phyloP scores from a whole-genome alignment of 2,329 filamentous ascomycete genomes.

The Penicillium sp. region DNA sequence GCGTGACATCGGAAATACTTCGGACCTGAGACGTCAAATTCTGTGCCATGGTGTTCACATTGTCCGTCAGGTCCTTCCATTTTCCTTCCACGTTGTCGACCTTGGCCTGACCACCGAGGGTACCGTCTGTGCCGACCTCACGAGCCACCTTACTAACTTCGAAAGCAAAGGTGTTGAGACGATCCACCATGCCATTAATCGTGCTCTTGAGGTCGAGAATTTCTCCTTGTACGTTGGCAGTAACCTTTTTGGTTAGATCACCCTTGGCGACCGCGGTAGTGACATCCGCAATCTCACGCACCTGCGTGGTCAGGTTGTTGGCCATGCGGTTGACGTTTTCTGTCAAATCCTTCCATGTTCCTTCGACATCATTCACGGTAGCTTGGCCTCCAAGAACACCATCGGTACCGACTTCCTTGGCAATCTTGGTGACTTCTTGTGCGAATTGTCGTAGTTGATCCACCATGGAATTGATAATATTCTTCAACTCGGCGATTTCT shows the following conservation, averaged over 20 bases:
- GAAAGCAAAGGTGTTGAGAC: conserved; percentile 63
- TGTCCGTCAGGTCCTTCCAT: conserved; percentile 66
- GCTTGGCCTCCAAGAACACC: conserved; percentile 92
- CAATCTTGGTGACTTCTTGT: conserved; percentile 93
- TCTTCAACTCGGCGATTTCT: conserved; percentile 92
- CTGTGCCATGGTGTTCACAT: conserved; percentile 67
- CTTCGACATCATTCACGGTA: conserved; percentile 92
- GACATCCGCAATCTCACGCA: conserved; percentile 94
- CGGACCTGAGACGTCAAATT: conserved; percentile 70
- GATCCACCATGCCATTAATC: conserved; percentile 68
- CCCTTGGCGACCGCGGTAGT: conserved; percentile 93
- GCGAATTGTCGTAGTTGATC: conserved; percentile 96
- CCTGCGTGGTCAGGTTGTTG: conserved; percentile 95
- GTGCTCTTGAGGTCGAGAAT: conserved; percentile 95
- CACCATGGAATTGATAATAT: conserved; percentile 99
- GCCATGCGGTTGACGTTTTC: conserved; percentile 98
- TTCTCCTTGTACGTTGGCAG: conserved; percentile 88
- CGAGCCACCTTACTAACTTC: conserved; percentile 66
- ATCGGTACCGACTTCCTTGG: conserved; percentile 94
- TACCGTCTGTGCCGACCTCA: conserved; percentile 65
- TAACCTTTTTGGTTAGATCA: conserved; percentile 93
- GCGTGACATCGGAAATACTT: conserved; percentile 89
- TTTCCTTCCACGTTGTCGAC: conserved; percentile 66
- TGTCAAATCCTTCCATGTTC: conserved; percentile 94
- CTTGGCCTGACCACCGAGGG: conserved; percentile 63